Evolutionary conservation across 352 stramenopile species (phyloP).

Genomic region (Phytophthora gonapodyides): DNA sequence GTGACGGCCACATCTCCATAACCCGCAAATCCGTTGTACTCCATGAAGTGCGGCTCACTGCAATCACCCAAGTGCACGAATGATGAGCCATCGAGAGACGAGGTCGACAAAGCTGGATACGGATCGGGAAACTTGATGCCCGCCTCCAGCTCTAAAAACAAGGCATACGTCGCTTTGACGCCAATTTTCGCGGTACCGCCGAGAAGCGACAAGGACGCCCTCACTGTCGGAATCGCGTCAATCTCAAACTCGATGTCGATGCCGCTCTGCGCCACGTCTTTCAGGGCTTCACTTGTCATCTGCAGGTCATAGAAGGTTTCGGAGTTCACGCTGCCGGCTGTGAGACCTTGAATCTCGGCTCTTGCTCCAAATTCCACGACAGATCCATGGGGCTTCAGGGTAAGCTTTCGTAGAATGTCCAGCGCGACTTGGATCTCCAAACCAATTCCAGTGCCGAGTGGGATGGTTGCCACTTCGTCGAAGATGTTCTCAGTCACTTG

Average conservation of each 20-base stretch:
- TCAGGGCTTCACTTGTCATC: not conserved
- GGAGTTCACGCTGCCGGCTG: not conserved
- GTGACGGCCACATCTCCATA: not conserved
- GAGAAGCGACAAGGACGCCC: not conserved
- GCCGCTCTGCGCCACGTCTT: conserved; percentile 3
- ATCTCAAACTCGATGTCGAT: conserved; percentile 5
- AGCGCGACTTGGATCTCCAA: not conserved
- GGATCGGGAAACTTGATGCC: not conserved
- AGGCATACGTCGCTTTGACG: not conserved
- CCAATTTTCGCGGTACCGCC: not conserved
- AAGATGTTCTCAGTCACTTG: not conserved
- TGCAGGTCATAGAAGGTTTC: conserved; percentile 1
- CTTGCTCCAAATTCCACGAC: not conserved
- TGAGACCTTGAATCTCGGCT: too few species aligned
- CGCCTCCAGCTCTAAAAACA: not conserved
- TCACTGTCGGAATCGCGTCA: too few species aligned
- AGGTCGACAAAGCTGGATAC: not conserved
- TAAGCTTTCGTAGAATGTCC: not conserved
- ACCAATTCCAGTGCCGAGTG: not conserved
- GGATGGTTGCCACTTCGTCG: not conserved
- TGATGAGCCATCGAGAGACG: not conserved
- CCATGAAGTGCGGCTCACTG: conserved; percentile 3
- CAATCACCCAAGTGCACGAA: not conserved
- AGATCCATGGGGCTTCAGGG: not conserved
- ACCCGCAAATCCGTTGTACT: not conserved